Evolutionary conservation across 441 rosid species (phyloP).

Genomic region (Kokia cookei): DNA sequence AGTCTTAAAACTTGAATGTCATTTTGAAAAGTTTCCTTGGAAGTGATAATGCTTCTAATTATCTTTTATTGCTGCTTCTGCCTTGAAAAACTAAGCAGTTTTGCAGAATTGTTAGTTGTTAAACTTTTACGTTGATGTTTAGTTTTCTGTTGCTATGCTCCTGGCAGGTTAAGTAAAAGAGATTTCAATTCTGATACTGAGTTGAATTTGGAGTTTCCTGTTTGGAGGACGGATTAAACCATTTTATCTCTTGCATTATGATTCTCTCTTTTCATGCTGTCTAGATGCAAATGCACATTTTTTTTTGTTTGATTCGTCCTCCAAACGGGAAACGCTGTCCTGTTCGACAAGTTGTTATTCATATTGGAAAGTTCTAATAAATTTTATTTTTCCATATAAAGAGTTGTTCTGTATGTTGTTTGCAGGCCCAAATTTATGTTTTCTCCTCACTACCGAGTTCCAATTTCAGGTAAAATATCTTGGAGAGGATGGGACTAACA

Average conservation of each 20-base stretch:
- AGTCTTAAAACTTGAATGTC: not conserved
- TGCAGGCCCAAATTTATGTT: not conserved
- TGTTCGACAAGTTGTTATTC: not conserved
- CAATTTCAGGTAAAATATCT: slow-evolving; percentile 76
- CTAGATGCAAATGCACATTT: not conserved
- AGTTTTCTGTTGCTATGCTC: not conserved
- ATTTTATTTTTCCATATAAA: not conserved
- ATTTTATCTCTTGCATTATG: not conserved
- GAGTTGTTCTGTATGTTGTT: not conserved
- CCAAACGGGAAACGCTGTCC: not conserved
- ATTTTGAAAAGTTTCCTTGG: slow-evolving; percentile 1
- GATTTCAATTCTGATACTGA: not conserved
- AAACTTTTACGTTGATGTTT: not conserved
- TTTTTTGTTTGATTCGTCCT: not conserved
- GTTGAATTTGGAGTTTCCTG: not conserved
- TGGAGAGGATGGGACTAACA: slow-evolving; percentile 66
- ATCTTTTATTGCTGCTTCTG: not conserved
- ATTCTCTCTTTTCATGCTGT: not conserved
- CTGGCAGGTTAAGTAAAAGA: not conserved
- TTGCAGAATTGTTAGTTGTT: not conserved
- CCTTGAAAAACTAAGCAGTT: not conserved
- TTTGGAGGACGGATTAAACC: not conserved
- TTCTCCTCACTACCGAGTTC: not conserved
- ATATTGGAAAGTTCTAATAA: not conserved
- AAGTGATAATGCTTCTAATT: not conserved